Evolutionary conservation across 2,329 filamentous ascomycete species (phyloP).

Genomic region (Capronia americana): DNA sequence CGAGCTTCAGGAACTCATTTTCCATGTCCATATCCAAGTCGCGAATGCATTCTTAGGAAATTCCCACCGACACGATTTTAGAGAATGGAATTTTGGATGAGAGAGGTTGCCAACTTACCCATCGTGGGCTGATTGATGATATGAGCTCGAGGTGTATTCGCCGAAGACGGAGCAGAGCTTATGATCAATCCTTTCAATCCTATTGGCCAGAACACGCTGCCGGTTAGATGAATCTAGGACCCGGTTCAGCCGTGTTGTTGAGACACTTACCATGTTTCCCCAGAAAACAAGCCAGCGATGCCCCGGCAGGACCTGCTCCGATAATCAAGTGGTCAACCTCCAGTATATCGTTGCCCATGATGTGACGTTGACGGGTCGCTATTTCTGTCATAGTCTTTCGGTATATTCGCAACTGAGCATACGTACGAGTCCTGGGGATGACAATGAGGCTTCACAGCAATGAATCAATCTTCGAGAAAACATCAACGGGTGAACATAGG

Average conservation of each 20-base stretch:
- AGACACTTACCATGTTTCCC: constrained; percentile 12
- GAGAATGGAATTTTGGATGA: background rate
- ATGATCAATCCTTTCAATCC: constrained; percentile 13
- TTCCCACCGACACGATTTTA: constrained; percentile 8
- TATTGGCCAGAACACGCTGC: constrained; percentile 10
- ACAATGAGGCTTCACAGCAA: constrained; percentile 7
- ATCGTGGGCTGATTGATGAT: constrained; percentile 27
- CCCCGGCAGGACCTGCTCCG: constrained; percentile 7
- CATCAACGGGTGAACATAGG: constrained; percentile 2
- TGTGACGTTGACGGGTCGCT: constrained; percentile 6
- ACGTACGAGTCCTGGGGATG: constrained; percentile 4
- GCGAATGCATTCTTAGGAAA: constrained; percentile 9
- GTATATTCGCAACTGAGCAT: constrained; percentile 5
- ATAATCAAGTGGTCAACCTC: constrained; percentile 13
- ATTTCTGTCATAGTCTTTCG: constrained; percentile 8
- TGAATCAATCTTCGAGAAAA: constrained; percentile 1
- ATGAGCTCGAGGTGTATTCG: constrained; percentile 27
- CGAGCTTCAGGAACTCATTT: constrained; percentile 41
- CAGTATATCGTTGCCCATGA: constrained; percentile 8
- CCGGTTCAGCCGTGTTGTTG: constrained; percentile 4
- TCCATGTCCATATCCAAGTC: constrained; percentile 6
- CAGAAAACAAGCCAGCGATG: background rate
- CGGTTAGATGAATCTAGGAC: constrained; percentile 13
- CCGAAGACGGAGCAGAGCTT: constrained; percentile 8
- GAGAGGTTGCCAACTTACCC: constrained; percentile 12